Evolutionary conservation across 2,329 filamentous ascomycete species (phyloP).

Genomic region (Fusarium robinianum): DNA sequence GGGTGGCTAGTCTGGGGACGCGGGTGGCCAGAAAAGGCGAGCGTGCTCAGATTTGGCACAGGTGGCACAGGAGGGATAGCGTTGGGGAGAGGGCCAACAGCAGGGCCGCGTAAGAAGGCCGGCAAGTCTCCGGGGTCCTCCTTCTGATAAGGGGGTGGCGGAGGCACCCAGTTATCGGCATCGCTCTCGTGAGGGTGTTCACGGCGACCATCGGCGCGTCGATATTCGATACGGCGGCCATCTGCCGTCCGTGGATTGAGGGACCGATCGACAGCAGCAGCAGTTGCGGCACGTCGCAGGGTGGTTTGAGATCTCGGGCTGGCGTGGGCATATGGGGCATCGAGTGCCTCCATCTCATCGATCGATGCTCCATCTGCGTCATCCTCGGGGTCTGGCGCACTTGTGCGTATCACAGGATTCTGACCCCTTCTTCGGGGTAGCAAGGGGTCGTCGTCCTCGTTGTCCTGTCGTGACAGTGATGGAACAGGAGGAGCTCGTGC

Average conservation of each 20-base stretch:
- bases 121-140: slow-evolving; percentile 63
- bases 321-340: slow-evolving; percentile 73
- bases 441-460: slow-evolving; percentile 53
- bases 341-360: slow-evolving; percentile 65
- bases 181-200: slow-evolving; percentile 85
- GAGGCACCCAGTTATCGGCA: slow-evolving; percentile 86
- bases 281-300: slow-evolving; percentile 73
- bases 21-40: background rate
- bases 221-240: slow-evolving; percentile 62
- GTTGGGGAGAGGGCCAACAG: slow-evolving; percentile 44
- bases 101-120: slow-evolving; percentile 57
- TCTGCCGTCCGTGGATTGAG: slow-evolving; percentile 63
- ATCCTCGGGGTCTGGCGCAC: slow-evolving; percentile 38
- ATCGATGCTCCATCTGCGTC: slow-evolving; percentile 53
- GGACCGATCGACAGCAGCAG: slow-evolving; percentile 73
- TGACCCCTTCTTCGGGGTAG: slow-evolving; percentile 54
- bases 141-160: slow-evolving; percentile 77
- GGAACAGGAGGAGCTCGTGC: slow-evolving; percentile 36
- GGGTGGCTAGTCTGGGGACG: background rate
- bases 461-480: slow-evolving; percentile 34
- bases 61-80: slow-evolving; percentile 34
- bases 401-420: slow-evolving; percentile 24
- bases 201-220: slow-evolving; percentile 69
- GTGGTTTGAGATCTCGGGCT: slow-evolving; percentile 72
- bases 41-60: slow-evolving; percentile 17